These are phyloP conservation scores for Phytophthora litchii DNA, from an alignment of 352 stramenopile genomes.

Conservation along the genomic window DNA sequence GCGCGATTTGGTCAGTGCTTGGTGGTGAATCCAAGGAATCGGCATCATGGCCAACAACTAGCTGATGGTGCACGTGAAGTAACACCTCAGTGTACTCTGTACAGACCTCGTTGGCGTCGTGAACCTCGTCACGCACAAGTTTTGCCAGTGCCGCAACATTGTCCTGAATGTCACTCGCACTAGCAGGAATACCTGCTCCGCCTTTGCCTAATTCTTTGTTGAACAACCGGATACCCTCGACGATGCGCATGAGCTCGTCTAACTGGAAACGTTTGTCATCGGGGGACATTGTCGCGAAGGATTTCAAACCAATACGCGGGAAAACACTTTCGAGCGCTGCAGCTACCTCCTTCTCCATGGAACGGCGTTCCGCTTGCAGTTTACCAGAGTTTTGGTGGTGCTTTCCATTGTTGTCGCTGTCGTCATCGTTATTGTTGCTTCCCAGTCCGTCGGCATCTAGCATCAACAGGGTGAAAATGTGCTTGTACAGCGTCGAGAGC, in stretches of 20 bases:
- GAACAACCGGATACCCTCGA: slow-evolving; percentile 93
- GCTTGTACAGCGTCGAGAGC: slow-evolving; percentile 91
- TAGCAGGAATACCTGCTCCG: slow-evolving; percentile 79
- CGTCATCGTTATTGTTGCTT: slow-evolving; percentile 24
- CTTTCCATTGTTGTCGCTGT: slow-evolving; percentile 19
- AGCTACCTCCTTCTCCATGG: slow-evolving; percentile 87
- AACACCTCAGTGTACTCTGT: slow-evolving; percentile 85
- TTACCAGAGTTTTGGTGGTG: slow-evolving; percentile 31
- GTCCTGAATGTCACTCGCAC: slow-evolving; percentile 62
- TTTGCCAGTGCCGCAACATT: slow-evolving; percentile 49
- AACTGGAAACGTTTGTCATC: slow-evolving; percentile 94
- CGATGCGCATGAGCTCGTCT: slow-evolving; percentile 91
- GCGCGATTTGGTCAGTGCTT: slow-evolving; percentile 53
- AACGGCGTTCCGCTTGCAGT: slow-evolving; percentile 65
- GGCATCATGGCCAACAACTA: slow-evolving; percentile 31
- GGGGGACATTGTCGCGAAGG: slow-evolving; percentile 88
- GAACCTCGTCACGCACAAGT: slow-evolving; percentile 63
- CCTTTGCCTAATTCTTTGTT: slow-evolving; percentile 92
- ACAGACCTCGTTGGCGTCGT: slow-evolving; percentile 73
- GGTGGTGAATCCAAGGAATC: slow-evolving; percentile 20
- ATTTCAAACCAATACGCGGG: slow-evolving; percentile 92
- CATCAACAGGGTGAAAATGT: slow-evolving; percentile 87
- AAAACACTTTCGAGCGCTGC: slow-evolving; percentile 95
- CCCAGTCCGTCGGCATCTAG: slow-evolving; percentile 53
- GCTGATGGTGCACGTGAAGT: slow-evolving; percentile 72